These are phyloP conservation scores for Rubus idaeus DNA, from an alignment of 306 rosid species.

Conservation along the genomic window DNA sequence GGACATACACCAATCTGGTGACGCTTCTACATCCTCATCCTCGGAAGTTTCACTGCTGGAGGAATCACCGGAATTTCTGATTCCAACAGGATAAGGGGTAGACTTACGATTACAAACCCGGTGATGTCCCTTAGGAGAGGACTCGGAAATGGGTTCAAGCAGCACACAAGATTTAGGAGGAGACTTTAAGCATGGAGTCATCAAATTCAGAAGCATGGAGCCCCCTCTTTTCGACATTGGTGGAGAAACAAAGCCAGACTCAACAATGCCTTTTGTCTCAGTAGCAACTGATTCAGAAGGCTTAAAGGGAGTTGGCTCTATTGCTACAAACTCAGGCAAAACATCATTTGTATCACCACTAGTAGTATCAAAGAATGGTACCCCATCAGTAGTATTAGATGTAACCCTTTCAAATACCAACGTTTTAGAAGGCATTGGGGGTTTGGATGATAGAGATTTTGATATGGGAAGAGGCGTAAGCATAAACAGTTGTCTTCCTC, in stretches of 20 bases:
- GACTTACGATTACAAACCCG: constrained; percentile 40
- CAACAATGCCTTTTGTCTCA: constrained; percentile 32
- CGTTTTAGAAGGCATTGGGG: constrained; percentile 37
- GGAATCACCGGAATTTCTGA: constrained; percentile 44
- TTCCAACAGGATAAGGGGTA: constrained; percentile 83
- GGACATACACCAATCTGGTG: constrained; percentile 76
- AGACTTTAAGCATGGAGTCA: constrained; percentile 80
- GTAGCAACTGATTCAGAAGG: constrained; percentile 37
- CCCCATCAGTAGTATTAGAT: constrained; percentile 27
- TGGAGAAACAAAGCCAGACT: constrained; percentile 38
- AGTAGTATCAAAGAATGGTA: constrained; percentile 25
- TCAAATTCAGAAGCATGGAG: constrained; percentile 51
- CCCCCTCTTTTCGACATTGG: constrained; percentile 36
- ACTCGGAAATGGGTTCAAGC: constrained; percentile 78
- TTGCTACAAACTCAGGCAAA: constrained; percentile 30
- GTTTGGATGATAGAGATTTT: constrained; percentile 57
- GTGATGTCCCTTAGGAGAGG: constrained; percentile 32
- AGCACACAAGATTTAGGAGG: constrained; percentile 86
- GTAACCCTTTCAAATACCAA: constrained; percentile 42
- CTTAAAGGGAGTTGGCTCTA: constrained; percentile 45
- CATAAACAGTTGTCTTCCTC: constrained; percentile 83
- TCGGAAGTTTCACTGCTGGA: constrained; percentile 41
- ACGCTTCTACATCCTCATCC: constrained; percentile 48
- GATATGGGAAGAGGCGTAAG: constrained; percentile 92
- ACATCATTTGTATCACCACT: constrained; percentile 34